These are phyloP conservation scores for Brassica cretica DNA, from an alignment of 345 rosid species.

Conservation along the genomic window DNA sequence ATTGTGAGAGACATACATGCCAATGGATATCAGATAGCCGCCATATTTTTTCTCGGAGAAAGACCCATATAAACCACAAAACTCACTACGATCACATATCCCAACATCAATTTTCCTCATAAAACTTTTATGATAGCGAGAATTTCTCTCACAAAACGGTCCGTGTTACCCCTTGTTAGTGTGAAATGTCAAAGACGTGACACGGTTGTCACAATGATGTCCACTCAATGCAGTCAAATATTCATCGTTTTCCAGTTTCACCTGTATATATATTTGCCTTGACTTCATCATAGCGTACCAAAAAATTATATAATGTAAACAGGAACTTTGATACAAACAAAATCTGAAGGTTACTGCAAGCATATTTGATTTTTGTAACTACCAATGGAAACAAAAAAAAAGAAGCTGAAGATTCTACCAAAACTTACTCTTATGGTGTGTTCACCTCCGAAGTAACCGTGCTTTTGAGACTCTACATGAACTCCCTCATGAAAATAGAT, in stretches of 20 bases:
- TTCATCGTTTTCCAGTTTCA: not conserved
- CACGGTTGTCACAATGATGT: accelerated
- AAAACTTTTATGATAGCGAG: not conserved
- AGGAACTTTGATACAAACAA: not conserved
- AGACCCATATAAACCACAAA: slow-evolving; percentile 30
- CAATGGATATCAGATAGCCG: not conserved
- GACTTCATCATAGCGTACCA: not conserved
- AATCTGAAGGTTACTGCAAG: not conserved
- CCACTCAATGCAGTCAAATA: slow-evolving; percentile 25
- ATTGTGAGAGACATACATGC: slow-evolving; percentile 2
- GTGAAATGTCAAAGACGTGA: slow-evolving; percentile 12
- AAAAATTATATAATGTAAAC: not conserved
- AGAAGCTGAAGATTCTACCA: not conserved
- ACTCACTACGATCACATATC: slow-evolving; percentile 3
- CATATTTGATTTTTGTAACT: not conserved
- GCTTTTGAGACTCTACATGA: not conserved
- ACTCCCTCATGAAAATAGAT: not conserved
- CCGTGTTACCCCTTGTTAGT: not conserved
- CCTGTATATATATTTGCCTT: not conserved
- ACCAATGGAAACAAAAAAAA: not conserved
- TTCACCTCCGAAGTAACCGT: not conserved
- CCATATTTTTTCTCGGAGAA: not conserved
- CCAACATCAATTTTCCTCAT: not conserved
- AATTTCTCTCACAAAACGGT: not conserved
- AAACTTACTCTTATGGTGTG: not conserved